These are phyloP conservation scores for Anthracocystis walkeri DNA, from an alignment of 1,284 basidiomycete species.

Conservation along the genomic window DNA sequence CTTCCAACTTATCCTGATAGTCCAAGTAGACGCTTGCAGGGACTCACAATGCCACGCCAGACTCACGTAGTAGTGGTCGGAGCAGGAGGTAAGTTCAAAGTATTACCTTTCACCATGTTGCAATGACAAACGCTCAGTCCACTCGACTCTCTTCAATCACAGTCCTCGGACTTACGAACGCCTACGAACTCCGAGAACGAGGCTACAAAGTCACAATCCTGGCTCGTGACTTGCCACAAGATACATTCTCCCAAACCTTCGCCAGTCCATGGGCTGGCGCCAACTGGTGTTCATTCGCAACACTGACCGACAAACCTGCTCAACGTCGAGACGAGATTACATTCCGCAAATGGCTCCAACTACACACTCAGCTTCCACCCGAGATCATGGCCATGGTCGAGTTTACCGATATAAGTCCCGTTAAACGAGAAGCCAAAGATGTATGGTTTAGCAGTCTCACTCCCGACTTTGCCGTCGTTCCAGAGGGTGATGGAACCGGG, in stretches of 20 bases:
- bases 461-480: slow-evolving; percentile 32
- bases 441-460: slow-evolving; percentile 54
- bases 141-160: neutral
- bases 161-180: slow-evolving; percentile 72
- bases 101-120: neutral
- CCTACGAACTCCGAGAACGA: slow-evolving; percentile 69
- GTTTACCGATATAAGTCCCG: slow-evolving; percentile 47
- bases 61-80: slow-evolving; percentile 50
- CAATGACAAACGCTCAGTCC: neutral
- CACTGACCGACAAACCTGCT: slow-evolving; percentile 59
- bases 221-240: slow-evolving; percentile 78
- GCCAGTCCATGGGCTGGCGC: slow-evolving; percentile 81
- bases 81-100: slow-evolving; percentile 49
- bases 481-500: slow-evolving; percentile 20
- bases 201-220: slow-evolving; percentile 75
- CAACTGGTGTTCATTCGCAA: slow-evolving; percentile 76
- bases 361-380: slow-evolving; percentile 38
- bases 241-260: slow-evolving; percentile 75
- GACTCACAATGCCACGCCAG: slow-evolving; percentile 2
- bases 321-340: slow-evolving; percentile 49
- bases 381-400: slow-evolving; percentile 53
- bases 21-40: no score
- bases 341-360: slow-evolving; percentile 45
- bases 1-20: no score
- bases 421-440: slow-evolving; percentile 28